These are phyloP conservation scores for Rutstroemia sydowiana DNA, from an alignment of 2,329 filamentous ascomycete species.

Conservation along the genomic window DNA sequence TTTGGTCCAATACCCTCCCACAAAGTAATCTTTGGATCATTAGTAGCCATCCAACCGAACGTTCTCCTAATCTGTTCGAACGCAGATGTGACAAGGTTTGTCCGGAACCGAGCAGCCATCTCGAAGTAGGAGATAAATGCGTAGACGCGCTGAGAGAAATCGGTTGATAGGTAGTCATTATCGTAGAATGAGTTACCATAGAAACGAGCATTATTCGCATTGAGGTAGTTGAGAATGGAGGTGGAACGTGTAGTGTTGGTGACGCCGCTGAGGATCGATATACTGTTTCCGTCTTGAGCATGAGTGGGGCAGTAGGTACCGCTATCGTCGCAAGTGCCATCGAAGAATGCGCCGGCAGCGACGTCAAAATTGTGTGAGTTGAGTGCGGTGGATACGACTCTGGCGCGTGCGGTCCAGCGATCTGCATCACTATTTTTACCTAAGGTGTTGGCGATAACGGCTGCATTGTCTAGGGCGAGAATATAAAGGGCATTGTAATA, in stretches of 20 bases:
- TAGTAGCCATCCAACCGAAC: constrained; percentile 43
- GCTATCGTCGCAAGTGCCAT: constrained; percentile 31
- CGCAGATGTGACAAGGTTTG: constrained; percentile 31
- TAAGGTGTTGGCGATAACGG: constrained; percentile 34
- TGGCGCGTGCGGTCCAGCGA: constrained; percentile 36
- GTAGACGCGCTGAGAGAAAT: constrained; percentile 41
- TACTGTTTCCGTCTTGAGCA: constrained; percentile 44
- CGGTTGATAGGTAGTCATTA: constrained; percentile 32
- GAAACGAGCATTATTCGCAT: constrained; percentile 29
- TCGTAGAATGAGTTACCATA: constrained; percentile 49
- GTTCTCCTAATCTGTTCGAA: constrained; percentile 40
- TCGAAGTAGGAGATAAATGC: constrained; percentile 48
- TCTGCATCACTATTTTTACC: constrained; percentile 30
- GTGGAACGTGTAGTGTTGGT: constrained; percentile 27
- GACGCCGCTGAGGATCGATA: constrained; percentile 37
- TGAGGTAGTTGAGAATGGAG: constrained; percentile 36
- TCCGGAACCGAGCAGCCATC: constrained; percentile 40
- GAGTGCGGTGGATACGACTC: constrained; percentile 31
- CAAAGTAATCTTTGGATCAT: constrained; percentile 40
- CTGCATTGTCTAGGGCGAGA: constrained; percentile 38
- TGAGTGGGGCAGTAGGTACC: constrained; percentile 29
- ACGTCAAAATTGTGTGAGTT: constrained; percentile 34
- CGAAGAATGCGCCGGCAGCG: constrained; percentile 38
- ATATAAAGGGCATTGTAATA: constrained; percentile 48
- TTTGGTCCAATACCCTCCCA: constrained; percentile 44